These are phyloP conservation scores for Schoenoplectus triqueter DNA, from an alignment of 202 grass and related monocot species.

Conservation along the genomic window DNA sequence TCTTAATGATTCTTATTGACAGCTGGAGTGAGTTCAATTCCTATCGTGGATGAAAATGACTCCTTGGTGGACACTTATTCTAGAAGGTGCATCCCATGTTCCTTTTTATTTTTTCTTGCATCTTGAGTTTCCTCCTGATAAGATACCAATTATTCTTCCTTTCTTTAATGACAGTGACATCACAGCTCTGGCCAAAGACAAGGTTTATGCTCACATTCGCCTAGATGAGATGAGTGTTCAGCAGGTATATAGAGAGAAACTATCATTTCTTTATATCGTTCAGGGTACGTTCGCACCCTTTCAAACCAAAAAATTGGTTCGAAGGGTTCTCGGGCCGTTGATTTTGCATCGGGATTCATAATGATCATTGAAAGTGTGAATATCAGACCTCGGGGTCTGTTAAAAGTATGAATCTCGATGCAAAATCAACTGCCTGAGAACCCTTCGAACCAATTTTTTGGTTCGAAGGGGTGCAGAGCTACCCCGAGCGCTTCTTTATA, in stretches of 20 bases:
- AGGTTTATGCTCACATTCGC: constrained; percentile 78
- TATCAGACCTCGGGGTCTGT: too few species aligned
- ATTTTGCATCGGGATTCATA: too few species aligned
- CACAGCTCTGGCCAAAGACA: constrained; percentile 97
- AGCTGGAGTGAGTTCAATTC: constrained; percentile 94
- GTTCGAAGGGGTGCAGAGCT: too few species aligned
- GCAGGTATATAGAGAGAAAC: constrained; percentile 56
- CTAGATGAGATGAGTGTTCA: constrained; percentile 93
- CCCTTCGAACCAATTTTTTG: too few species aligned
- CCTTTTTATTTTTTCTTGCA: neutral
- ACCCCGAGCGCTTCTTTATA: too few species aligned
- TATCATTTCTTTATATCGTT: neutral
- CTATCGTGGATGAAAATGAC: constrained; percentile 94
- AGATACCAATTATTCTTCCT: constrained; percentile 33
- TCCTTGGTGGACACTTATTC: constrained; percentile 92
- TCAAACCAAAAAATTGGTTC: too few species aligned
- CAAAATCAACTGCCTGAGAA: too few species aligned
- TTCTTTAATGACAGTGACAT: constrained; percentile 78
- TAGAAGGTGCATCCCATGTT: constrained; percentile 66
- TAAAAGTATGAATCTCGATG: too few species aligned
- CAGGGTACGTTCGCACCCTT: too few species aligned
- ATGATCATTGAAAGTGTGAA: too few species aligned
- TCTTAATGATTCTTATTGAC: constrained; percentile 35
- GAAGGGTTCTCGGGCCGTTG: too few species aligned
- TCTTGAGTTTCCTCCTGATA: constrained; percentile 16